phyloP scores from a whole-genome alignment of 192 early-diverging fungal genomes.

The Neocallimastix lanati region DNA sequence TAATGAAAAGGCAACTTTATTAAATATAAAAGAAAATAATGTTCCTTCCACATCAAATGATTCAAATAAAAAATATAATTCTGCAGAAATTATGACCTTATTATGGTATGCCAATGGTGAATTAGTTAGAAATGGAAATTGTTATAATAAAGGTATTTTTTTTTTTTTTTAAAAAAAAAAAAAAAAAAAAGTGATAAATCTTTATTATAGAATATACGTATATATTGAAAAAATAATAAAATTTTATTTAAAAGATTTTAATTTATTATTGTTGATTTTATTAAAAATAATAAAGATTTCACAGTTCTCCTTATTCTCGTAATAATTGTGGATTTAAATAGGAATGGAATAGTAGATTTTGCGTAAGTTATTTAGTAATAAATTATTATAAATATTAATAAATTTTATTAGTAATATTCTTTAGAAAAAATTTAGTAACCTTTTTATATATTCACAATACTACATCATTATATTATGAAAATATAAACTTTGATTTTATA shows the following conservation, averaged over 20 bases:
- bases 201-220: too few species aligned
- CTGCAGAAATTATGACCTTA: not conserved
- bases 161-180: too few species aligned
- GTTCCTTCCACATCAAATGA: not conserved
- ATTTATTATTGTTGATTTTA: too few species aligned
- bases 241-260: too few species aligned
- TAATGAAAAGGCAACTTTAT: not conserved
- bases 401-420: too few species aligned
- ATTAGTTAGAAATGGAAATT: not conserved
- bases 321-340: not conserved
- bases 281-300: not conserved
- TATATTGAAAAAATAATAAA: too few species aligned
- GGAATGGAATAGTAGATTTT: not conserved
- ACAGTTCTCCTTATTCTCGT: not conserved
- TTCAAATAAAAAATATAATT: not conserved
- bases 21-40: not conserved
- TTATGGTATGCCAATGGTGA: not conserved
- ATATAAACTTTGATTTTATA: too few species aligned
- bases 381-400: too few species aligned
- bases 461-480: too few species aligned
- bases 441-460: too few species aligned
- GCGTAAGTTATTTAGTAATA: not conserved
- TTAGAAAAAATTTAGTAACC: too few species aligned
- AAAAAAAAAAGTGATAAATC: too few species aligned
- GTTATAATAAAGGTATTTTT: not conserved